Evolutionary conservation across 306 rosid genomes (phyloP), one percentile per base, ranked within the genome.

Genomic region (Vigna hirtella): DNA sequence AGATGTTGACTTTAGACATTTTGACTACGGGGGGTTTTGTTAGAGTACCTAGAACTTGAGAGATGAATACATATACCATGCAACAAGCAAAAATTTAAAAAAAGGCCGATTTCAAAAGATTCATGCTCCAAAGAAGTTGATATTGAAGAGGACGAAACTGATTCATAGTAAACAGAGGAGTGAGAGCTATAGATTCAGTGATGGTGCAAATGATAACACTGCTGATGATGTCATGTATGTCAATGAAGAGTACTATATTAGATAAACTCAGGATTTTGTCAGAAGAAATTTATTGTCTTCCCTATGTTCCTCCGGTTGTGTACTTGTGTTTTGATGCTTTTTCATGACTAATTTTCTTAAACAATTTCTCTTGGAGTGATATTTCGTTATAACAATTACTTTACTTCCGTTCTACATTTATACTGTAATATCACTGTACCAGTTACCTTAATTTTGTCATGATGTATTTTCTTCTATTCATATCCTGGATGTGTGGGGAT

Each of bases 151-250:
- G 11, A 52, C 10, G 6, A 42, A 22, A 12, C 45, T 55, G 47
- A 53, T 53, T 77, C 64, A 42, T 66, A 38, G 20, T n/a, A 22
- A 73, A 40, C 15, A 61, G 6, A 22, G 77, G 5, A 55, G 7
- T 13, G 45, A 56, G 51, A 22, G 1, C 17, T 69, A 57, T 57
- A 17, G 53, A 28, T 56, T 26, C 16, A 11, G n/a, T 61, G 59
- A 18, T 50, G 80, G 30, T 43, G 69, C 40, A 43, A 53, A 70
- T 47, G 20, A 34, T 57, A 32, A 11, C 34, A 30, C 34, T 26
- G 34, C 0, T 30, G 34, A 30, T 61, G 20, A 38, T 47, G 34
- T 47, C n/a, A 26, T 43, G 45, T 24, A 8, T 11, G n/a, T 45
- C 67, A 20, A 40, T 24, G 45, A 26, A 28, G 43, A 58, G 43